Base-by-base conservation (phyloP, 23 red algal species). In the Cyanidiococcus yangmingshanensis region DNA sequence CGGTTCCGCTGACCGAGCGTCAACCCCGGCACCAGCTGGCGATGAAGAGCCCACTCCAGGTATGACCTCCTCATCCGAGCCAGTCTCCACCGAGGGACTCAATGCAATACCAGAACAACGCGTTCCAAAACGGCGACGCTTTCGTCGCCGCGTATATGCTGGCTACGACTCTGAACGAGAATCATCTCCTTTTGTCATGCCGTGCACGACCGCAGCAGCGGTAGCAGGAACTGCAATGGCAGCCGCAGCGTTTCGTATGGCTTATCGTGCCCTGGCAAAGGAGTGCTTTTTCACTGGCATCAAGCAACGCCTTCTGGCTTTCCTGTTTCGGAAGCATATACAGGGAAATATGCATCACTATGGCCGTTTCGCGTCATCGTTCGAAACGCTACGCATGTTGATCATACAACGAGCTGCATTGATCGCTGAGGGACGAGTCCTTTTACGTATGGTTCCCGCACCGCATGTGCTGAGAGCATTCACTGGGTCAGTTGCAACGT, bases 351-450 rank as follows among this genome's bases (percentile, higher is more conserved):
- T 21, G 21, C 21, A 7, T 15, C 21, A 54, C 21, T 71, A 71
- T 71, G n/a, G 27, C 3, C 63, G 63, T 7, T 71, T 71, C 27
- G 63, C 63, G n/a, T 12, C 63, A 25, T 71, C 63, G 63, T 71
- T 71, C 63, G 32, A 71, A 12, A 35, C 12, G 16, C 21, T 71
- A 7, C n/a, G 12, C 12, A 3, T 12, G 12, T 32, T 71, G 12
- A 29, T 71, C 27, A 25, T 71, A 3, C n/a, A 32, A 29, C 63
- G 63, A 12, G 63, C 63, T 25, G 63, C 63, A 7, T 29, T 71
- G 63, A 32, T 71, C n/a, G 27, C 3, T 29, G 27, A 25, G 27
- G 27, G 32, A 29, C 63, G 32, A 7, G 7, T 71, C n/a, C 63
- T 71, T 12, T 7, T 71, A 35, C 63, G 63, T 29, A 32, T 32